Evolutionary conservation across 2,329 filamentous ascomycete genomes (phyloP), one percentile per base, ranked within the genome.

Genomic region (Bertia moriformis): DNA sequence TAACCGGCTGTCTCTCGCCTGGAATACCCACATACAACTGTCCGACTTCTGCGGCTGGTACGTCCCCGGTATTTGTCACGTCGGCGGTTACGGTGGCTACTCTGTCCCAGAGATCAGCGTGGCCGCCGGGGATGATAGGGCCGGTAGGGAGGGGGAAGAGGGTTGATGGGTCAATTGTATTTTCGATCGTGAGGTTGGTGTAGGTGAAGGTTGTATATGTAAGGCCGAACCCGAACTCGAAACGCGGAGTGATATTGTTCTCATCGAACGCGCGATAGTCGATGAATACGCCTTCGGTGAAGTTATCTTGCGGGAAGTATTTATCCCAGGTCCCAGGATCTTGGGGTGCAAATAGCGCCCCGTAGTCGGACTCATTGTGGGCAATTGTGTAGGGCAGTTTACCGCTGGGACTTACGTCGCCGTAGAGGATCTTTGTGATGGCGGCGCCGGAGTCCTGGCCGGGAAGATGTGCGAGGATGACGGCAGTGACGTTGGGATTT

Each of bases 391-490:
- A 81, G 0, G 73, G 71, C 1, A 80, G 59, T 41, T 67, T 66
- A 1, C 75, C 75, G 0, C 71, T 76, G 0, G 68, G 67, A 43
- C 67, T 71, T 2, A 60, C 53, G 2, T 69, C 61, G 18, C 74
- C 75, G 46, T 76, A 78, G 0, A 80, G 58, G 4, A 80, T 50
- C 1, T 66, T 62, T 0, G 69, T 66, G 4, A 78, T 48, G 0
- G 72, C 67, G 1, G 58, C 55, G 0, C 78, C 78, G 1, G 69
- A 71, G 41, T 78, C 71, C 48, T 82, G 73, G 0, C 78, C 78
- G 0, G 76, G 77, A 0, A 80, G 58, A 47, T 80, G 76, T 3
- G 72, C 76, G 45, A 73, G 73, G 0, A 83, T 61, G 14, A 83
- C 58, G 1, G 67, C 74, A 0, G 74, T 80, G 22, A 83, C 66